Evolutionary conservation across 2,329 filamentous ascomycete species (phyloP).

Genomic region (Arthrobotrys sinensis): DNA sequence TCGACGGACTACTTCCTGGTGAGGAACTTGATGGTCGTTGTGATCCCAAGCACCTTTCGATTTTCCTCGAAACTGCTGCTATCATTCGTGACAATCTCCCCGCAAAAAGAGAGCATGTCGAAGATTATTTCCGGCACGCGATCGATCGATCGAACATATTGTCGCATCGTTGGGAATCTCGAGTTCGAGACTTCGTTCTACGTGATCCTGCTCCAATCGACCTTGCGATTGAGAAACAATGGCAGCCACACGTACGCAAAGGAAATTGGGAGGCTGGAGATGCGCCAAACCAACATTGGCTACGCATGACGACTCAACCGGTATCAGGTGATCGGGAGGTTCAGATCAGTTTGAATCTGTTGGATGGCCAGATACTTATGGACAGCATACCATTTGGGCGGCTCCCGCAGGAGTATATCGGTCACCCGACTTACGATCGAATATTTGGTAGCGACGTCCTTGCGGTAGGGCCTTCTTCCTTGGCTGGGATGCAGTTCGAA

Average conservation of each 20-base stretch:
- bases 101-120: constrained; percentile 61
- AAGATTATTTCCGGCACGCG: constrained; percentile 59
- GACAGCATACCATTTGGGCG: constrained; percentile 71
- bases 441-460: constrained; percentile 70
- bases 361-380: constrained; percentile 72
- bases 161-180: constrained; percentile 58
- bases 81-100: constrained; percentile 57
- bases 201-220: constrained; percentile 62
- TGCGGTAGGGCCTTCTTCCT: constrained; percentile 66
- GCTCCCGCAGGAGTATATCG: constrained; percentile 70
- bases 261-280: constrained; percentile 63
- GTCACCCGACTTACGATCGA: constrained; percentile 67
- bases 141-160: constrained; percentile 51
- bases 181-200: constrained; percentile 61
- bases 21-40: constrained; percentile 2
- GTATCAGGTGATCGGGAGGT: constrained; percentile 10
- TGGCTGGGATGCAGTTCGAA: constrained; percentile 67
- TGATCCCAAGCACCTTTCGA: constrained; percentile 43
- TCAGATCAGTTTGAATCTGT: constrained; percentile 69
- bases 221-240: constrained; percentile 63
- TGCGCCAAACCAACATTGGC: constrained; percentile 66
- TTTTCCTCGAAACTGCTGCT: constrained; percentile 48
- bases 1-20: constrained; percentile 19
- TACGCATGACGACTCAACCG: constrained; percentile 62
- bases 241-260: constrained; percentile 64